Percentiles rank a stretch among this genome's conserved stretches.
Evolutionary conservation across 192 early-diverging fungal species (phyloP).

Genomic region (Coemansia sp.): DNA sequence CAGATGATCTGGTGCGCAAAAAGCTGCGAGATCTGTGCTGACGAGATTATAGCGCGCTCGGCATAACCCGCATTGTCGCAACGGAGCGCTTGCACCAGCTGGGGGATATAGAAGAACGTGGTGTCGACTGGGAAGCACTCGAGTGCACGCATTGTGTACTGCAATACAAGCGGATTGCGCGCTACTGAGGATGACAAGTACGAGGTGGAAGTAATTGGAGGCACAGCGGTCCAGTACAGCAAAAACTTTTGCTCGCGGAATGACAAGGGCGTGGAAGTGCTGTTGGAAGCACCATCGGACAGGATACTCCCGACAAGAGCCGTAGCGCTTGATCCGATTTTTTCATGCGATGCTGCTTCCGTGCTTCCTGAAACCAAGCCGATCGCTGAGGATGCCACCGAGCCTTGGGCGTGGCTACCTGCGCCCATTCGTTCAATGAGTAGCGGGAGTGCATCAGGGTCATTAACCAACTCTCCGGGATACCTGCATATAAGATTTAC

Average conservation of each 20-base stretch:
- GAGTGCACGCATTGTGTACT: conserved; percentile 91
- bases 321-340: background rate
- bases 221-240: conserved; percentile 86
- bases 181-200: conserved; percentile 74
- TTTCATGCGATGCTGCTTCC: background rate
- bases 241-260: conserved; percentile 67
- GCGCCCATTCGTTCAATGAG: conserved; percentile 65
- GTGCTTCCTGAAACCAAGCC: background rate
- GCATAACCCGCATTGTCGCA: conserved; percentile 89
- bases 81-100: conserved; percentile 95
- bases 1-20: conserved; percentile 99
- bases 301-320: background rate
- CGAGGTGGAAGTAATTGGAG: conserved; percentile 86
- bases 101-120: conserved; percentile 99
- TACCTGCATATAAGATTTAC: conserved; percentile 64
- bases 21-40: conserved; percentile 89
- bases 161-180: conserved; percentile 87
- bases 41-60: conserved; percentile 93
- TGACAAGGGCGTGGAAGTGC: conserved; percentile 18
- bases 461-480: conserved; percentile 66
- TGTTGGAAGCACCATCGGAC: conserved; percentile 41
- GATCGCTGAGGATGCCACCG: background rate
- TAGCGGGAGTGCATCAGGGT: conserved; percentile 73
- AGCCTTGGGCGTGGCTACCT: background rate
- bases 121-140: conserved; percentile 90